phyloP scores from a whole-genome alignment of 345 rosid species.

The Eutrema japonicum region DNA sequence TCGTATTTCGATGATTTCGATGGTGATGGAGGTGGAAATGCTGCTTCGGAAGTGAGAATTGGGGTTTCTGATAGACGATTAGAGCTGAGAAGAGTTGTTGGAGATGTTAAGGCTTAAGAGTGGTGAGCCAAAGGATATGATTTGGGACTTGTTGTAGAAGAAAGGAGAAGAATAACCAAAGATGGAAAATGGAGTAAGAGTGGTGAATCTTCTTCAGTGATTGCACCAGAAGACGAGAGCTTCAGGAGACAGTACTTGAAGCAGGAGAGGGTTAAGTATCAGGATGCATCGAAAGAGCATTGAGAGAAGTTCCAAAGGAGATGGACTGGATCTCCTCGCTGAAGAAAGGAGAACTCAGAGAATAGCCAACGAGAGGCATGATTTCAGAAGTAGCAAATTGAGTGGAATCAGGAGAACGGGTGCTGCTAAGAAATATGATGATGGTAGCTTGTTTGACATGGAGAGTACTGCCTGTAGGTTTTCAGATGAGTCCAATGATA shows the following conservation, averaged over 20 bases:
- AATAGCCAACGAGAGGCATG: constrained; percentile 36
- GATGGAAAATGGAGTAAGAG: constrained; percentile 39
- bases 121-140: constrained; percentile 37
- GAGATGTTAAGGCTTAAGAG: constrained; percentile 36
- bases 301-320: constrained; percentile 37
- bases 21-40: too few relatives aligned
- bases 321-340: constrained; percentile 36
- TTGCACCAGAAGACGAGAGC: constrained; percentile 23
- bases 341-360: constrained; percentile 42
- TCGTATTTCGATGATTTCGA: too few relatives aligned
- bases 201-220: constrained; percentile 34
- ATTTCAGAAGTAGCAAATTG: constrained; percentile 27
- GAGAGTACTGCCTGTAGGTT: constrained; percentile 76
- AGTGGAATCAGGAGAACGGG: constrained; percentile 42
- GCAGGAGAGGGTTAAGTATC: constrained; percentile 29
- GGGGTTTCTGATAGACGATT: not conserved
- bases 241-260: constrained; percentile 22
- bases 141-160: constrained; percentile 19
- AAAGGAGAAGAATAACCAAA: constrained; percentile 19
- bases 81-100: constrained; percentile 33
- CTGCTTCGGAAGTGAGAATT: too few relatives aligned
- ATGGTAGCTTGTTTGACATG: constrained; percentile 46
- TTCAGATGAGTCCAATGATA: constrained; percentile 53
- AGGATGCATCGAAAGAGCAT: constrained; percentile 26
- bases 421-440: constrained; percentile 31